These are phyloP conservation scores for Triticum turgidum DNA, from an alignment of 176 grass and related monocot genomes.

Conservation along the genomic window DNA sequence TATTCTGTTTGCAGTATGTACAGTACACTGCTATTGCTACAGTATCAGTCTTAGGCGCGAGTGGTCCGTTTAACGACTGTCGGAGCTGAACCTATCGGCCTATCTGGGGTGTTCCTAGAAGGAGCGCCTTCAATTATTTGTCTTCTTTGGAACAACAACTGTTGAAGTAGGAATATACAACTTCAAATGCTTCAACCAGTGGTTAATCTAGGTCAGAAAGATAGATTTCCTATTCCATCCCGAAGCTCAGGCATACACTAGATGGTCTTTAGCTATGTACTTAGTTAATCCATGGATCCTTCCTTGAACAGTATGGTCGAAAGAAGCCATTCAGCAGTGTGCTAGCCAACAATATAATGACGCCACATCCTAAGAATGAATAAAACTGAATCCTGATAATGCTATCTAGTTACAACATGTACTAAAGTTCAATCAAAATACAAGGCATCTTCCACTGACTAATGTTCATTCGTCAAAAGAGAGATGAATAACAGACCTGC, in stretches of 20 bases:
- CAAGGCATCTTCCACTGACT: no score
- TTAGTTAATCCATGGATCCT: neutral
- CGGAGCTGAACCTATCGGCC: neutral
- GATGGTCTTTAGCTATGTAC: conserved; percentile 16
- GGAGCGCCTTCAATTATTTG: neutral
- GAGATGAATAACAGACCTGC: no score
- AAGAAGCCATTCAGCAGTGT: no score
- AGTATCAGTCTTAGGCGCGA: neutral
- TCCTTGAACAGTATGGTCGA: neutral
- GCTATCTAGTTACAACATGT: no score
- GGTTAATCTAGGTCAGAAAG: neutral
- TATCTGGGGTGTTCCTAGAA: neutral
- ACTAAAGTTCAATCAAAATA: no score
- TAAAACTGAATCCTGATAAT: no score
- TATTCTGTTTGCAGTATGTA: neutral
- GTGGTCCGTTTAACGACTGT: neutral
- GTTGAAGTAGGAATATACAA: neutral
- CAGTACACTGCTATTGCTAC: neutral
- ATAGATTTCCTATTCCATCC: neutral
- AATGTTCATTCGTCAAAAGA: no score
- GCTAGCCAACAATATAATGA: no score
- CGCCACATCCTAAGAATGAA: no score
- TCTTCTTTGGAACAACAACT: neutral
- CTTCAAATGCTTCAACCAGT: neutral
- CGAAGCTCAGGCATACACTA: neutral